These are phyloP conservation scores for Tuber microsphaerosporum DNA, from an alignment of 495 filamentous ascomycete species.

Conservation along the genomic window DNA sequence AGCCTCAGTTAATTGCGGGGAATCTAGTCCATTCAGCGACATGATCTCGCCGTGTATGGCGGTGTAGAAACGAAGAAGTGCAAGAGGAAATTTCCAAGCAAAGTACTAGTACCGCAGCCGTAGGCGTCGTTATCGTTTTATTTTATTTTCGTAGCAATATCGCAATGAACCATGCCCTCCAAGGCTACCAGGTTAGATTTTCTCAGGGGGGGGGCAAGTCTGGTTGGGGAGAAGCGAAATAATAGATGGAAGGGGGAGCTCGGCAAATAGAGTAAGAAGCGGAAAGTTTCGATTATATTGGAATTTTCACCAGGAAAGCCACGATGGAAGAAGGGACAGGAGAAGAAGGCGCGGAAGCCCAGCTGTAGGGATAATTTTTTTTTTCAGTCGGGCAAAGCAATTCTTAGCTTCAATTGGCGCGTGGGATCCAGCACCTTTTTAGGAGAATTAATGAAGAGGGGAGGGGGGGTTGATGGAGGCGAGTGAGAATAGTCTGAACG, in stretches of 20 bases:
- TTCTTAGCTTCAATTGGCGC: conserved; percentile 24
- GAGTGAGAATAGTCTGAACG: conserved; percentile 14
- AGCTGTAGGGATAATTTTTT: conserved; percentile 27
- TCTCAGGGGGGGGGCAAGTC: conserved; percentile 34
- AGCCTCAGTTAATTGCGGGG: conserved; percentile 69
- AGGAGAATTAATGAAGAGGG: conserved; percentile 12
- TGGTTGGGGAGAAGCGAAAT: conserved; percentile 2
- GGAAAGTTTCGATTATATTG: conserved; percentile 31
- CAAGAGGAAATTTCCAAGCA: conserved; percentile 15
- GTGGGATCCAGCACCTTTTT: conserved; percentile 24
- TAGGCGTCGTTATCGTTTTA: conserved; percentile 24
- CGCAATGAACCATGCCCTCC: neutral
- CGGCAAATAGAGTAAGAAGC: neutral
- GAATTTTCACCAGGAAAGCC: conserved; percentile 35
- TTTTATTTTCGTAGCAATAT: neutral
- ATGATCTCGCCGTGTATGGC: conserved; percentile 47
- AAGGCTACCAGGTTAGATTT: conserved; percentile 12
- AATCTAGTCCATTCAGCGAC: conserved; percentile 97
- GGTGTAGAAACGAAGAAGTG: conserved; percentile 16
- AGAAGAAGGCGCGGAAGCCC: conserved; percentile 27
- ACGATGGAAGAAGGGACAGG: conserved; percentile 15
- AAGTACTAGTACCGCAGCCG: conserved; percentile 14
- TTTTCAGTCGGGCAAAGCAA: conserved; percentile 19
- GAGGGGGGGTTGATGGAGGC: neutral
- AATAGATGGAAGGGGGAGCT: conserved; percentile 17